Evolutionary conservation across 148 eudicot species (phyloP).

Genomic region (Rhododendron ferrugineum): DNA sequence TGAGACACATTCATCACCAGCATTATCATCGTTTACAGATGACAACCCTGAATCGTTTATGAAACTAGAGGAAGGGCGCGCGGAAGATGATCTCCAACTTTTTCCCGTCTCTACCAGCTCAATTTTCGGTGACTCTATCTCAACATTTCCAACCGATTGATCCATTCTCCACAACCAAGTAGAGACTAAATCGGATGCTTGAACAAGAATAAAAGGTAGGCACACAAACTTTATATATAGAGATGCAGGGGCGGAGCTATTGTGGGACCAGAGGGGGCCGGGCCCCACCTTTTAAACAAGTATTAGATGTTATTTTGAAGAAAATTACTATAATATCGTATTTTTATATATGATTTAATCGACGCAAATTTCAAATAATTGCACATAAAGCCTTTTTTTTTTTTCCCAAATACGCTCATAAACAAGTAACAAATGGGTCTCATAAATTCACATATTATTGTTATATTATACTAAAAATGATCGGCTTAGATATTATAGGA

Average conservation of each 20-base stretch:
- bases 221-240: not conserved
- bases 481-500: no score
- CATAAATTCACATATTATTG: no score
- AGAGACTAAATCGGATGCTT: not conserved
- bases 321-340: no score
- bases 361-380: no score
- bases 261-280: no score
- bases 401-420: no score
- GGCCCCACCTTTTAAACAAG: not conserved
- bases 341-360: no score
- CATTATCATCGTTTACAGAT: constrained; percentile 21
- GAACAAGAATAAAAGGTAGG: not conserved
- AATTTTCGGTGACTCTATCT: constrained; percentile 26
- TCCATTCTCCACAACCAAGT: constrained; percentile 25
- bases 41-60: constrained; percentile 26
- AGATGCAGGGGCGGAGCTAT: not conserved
- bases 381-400: no score
- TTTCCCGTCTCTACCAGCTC: constrained; percentile 35
- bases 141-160: constrained; percentile 28
- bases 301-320: not conserved
- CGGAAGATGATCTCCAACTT: constrained; percentile 36
- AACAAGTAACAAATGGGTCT: no score
- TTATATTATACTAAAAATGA: no score
- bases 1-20: constrained; percentile 34
- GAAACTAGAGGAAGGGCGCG: constrained; percentile 30